Base-by-base conservation (phyloP, 1,284 basidiomycete genomes). In the Leccinum fuscescens region DNA sequence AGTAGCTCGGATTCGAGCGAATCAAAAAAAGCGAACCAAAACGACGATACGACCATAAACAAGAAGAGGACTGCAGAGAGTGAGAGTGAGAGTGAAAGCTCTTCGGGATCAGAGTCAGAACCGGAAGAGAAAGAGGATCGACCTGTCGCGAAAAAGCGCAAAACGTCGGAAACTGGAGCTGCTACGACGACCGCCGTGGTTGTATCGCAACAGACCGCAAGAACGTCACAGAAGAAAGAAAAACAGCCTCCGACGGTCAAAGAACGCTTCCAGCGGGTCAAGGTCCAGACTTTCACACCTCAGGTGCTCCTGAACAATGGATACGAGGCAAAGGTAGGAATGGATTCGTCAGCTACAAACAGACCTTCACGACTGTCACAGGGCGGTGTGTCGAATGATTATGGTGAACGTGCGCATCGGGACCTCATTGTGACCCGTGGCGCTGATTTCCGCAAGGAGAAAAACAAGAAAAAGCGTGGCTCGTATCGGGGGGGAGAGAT, bases 401-500 rank as follows among this genome's bases (percentile, higher is more conserved):
- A 97, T 71, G 96, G 96, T 33, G 89, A 89, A 17, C 84, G 83
- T 59, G 96, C 96, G 0, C 87, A 88, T 62, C 81, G 84, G 53
- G 96, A 98, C 76, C 79, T 99, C 62, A 91, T 97, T 66, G 92
- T 96, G 22, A 98, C 96, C 2, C 85, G 94, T 6, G 96, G 96
- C 11, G 91, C 92, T 54, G 93, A 93, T 7, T 99, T 99, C 81
- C 86, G 94, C 55, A 99, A 98, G 77, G 96, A 98, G 81, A 98
- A 99, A 80, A 98, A 98, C 80, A 99, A 99, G 86, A 98, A 98
- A 80, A 98, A 99, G 79, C 82, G 92, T 67, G 96, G 95, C 3
- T 93, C 90, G 65, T 96, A 97, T 76, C 85, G 85, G 54, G 94
- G 94, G 17, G 94, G 94, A 37, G 92, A 94, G 68, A 97, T 97